Evolutionary conservation across 768 basidiomycete genomes (phyloP), one percentile per base, ranked within the genome.

Genomic region (Brasilioporus rufonigricans): DNA sequence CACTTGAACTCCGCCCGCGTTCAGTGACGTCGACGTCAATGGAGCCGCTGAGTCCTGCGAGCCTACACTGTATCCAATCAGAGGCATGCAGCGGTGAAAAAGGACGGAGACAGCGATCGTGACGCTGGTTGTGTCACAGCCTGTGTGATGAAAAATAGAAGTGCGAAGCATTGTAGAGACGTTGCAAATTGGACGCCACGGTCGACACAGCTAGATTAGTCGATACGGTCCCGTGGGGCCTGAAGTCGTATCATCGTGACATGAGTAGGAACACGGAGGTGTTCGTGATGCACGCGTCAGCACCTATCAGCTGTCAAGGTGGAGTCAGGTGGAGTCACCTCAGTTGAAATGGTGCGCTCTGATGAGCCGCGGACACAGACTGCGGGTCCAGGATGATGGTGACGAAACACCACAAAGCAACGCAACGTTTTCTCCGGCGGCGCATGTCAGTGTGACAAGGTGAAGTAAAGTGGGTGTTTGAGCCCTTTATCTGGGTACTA

Each of bases 381-480:
- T 9, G 27, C 18, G 18, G 27, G 24, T 9, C 13, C 23, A 23
- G 40, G 26, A 44, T n/a, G 29, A 43, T 41, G 35, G 38, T 19
- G 40, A 62, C 48, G 43, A 48, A 52, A 48, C 49, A 54, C 49
- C 53, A 60, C 49, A 38, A 50, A 48, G 48, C 50, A 36, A 39
- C 2, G 47, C 14, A 21, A 39, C 38, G 38, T 19, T 48, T 44
- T n/a, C 47, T 41, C 24, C 39, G 45, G 26, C 35, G 43, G 39
- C 48, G 21, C 32, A 33, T 32, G 31, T 19, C 14, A 44, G 39
- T 19, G 19, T 48, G 36, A 36, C 26, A 49, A 40, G 18, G 44
- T 12, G 23, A 36, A 26, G 39, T 10, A 24, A n/a, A 4, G 27
- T n/a, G 33, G 9, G 14, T 14, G 33, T 11, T 36, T 10, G 4